Evolutionary conservation across 1,284 basidiomycete species (phyloP).

Genomic region (Takashimella koratensis): DNA sequence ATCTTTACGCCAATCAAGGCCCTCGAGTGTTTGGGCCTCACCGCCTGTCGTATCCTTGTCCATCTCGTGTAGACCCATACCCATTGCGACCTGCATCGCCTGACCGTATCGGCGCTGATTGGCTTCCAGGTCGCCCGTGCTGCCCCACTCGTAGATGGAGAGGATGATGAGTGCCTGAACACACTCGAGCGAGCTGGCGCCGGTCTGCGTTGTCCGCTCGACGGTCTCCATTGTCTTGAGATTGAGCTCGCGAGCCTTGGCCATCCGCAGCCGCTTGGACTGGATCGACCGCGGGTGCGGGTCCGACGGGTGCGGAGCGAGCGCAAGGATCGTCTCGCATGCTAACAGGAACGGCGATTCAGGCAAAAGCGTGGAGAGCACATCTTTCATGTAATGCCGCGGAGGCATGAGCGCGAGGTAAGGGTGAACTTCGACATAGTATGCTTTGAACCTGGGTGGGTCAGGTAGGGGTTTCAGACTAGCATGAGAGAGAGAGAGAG

Average conservation of each 20-base stretch:
- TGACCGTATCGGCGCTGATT: conserved; percentile 30
- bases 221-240: conserved; percentile 22
- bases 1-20: conserved; percentile 42
- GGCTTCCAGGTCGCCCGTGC: conserved; percentile 29
- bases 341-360: conserved; percentile 48
- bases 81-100: conserved; percentile 42
- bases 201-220: conserved; percentile 11
- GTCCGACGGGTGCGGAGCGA: conserved; percentile 44
- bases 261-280: conserved; percentile 39
- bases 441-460: conserved; percentile 34
- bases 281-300: conserved; percentile 33
- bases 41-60: conserved; percentile 23
- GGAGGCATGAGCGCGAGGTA: conserved; percentile 47
- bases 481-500: background rate
- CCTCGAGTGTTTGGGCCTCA: conserved; percentile 33
- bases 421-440: conserved; percentile 49
- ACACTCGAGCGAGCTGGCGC: conserved; percentile 30
- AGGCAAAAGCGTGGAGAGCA: conserved; percentile 30
- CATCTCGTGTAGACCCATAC: conserved; percentile 44
- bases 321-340: conserved; percentile 44
- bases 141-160: conserved; percentile 47
- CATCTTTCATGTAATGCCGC: conserved; percentile 30
- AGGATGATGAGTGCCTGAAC: conserved; percentile 45
- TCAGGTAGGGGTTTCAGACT: conserved; percentile 1
- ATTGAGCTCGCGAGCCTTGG: conserved; percentile 26